Evolutionary conservation across 306 rosid genomes (phyloP), one percentile per base, ranked within the genome.

Genomic region (Delonix regia): DNA sequence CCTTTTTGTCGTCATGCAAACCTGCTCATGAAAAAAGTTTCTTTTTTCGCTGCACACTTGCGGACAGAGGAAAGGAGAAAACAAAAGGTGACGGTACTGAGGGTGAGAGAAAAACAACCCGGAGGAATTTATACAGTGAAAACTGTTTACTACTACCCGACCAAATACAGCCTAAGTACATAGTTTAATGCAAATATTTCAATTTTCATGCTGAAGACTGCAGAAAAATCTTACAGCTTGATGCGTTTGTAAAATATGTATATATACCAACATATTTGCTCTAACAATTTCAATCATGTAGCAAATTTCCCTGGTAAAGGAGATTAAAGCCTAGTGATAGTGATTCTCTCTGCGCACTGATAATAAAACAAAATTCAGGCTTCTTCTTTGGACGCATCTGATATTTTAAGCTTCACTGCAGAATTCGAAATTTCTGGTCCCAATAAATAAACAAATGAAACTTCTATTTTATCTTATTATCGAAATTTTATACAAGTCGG

Each of bases 381-480:
- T 66, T 79, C 74, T 83, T 83, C 65, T 88, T 81, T 88, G 93
- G 87, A 88, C 47, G 77, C 82, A 81, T 86, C 39, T 72, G 77
- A 39, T 78, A 76, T 74, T 66, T 74, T 75, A 64, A 64, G 74
- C 68, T 77, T 77, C 59, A 80, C 27, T 36, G 22, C 55, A 76
- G 59, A 38, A 22, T 11, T 11, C 18, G 73, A 81, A 86, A 68
- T 63, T 74, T 80, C 51, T 25, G 44, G 83, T 83, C 73, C 86
- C 83, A 76, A 78, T 64, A 81, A 83, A 86, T 90, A 92, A 89
- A 86, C 87, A 83, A 89, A 80, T 87, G 94, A 92, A 92, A 88
- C 92, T 92, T 90, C 89, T 87, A 81, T 82, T 86, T 92, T 86
- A 92, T 92, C 91, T 85, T 90, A 87, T 80, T 87, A 45, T 81